These are phyloP conservation scores for Vaccinium myrtillus DNA, from an alignment of 148 eudicot genomes.

Conservation along the genomic window DNA sequence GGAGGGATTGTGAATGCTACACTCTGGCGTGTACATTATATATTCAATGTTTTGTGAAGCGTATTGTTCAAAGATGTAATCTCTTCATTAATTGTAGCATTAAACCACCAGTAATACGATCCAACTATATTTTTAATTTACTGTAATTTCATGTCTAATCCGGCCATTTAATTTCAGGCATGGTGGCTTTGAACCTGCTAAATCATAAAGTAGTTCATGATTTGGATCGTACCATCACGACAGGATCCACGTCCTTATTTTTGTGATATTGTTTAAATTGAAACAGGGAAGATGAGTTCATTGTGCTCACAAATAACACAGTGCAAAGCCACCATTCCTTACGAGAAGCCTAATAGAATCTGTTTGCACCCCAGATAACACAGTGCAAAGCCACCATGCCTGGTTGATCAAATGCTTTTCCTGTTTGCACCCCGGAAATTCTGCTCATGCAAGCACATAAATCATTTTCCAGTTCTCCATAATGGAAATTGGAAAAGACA, in stretches of 20 bases:
- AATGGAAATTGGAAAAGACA: neutral
- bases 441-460: neutral
- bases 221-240: neutral
- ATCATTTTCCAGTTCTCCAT: neutral
- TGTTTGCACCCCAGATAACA: neutral
- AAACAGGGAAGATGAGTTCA: neutral
- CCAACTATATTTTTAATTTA: neutral
- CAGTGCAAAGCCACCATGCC: slow-evolving; percentile 2
- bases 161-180: neutral
- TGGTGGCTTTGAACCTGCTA: neutral
- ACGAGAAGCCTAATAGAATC: neutral
- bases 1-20: neutral
- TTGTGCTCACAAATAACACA: neutral
- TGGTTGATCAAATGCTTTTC: neutral
- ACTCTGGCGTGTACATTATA: neutral
- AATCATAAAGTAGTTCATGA: neutral
- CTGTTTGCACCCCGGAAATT: neutral
- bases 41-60: neutral
- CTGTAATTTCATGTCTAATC: neutral
- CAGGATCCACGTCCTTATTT: neutral
- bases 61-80: neutral
- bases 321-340: slow-evolving; percentile 1
- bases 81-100: no score
- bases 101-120: neutral
- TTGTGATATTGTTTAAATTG: neutral